phyloP scores from a whole-genome alignment of 2,329 filamentous ascomycete genomes.

The Curvularia sp. region DNA sequence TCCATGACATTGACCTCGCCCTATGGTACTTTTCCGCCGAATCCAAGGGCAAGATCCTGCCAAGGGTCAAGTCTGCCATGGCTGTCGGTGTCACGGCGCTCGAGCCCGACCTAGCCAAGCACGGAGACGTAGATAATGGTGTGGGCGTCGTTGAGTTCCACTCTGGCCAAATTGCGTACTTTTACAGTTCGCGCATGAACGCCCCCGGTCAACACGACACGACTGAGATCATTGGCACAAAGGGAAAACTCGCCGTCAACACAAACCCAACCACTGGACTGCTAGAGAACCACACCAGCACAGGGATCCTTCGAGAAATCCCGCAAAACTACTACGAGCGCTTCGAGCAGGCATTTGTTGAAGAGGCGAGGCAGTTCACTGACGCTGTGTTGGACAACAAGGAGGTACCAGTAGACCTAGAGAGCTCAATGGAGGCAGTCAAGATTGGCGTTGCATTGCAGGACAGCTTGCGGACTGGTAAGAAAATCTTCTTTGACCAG shows the following conservation, averaged over 20 bases:
- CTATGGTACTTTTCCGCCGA: conserved; percentile 65
- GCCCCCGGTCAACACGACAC: conserved; percentile 71
- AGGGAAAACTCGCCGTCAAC: conserved; percentile 69
- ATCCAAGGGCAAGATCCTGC: conserved; percentile 31
- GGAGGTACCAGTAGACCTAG: conserved; percentile 63
- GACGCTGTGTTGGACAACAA: conserved; percentile 64
- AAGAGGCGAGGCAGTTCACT: conserved; percentile 69
- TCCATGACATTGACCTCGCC: conserved; percentile 73
- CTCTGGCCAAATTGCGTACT: conserved; percentile 68
- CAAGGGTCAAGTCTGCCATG: conserved; percentile 59
- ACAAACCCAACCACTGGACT: conserved; percentile 63
- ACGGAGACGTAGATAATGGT: conserved; percentile 69
- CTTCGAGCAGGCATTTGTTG: conserved; percentile 69
- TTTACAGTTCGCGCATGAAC: conserved; percentile 72
- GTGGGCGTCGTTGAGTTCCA: conserved; percentile 72
- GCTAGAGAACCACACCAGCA: conserved; percentile 62
- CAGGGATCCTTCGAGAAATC: conserved; percentile 66
- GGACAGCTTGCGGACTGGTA: conserved; percentile 54
- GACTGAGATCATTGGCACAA: conserved; percentile 72
- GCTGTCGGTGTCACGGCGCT: conserved; percentile 67
- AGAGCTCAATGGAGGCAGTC: conserved; percentile 65
- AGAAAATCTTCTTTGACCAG: conserved; percentile 64
- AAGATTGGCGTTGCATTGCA: conserved; percentile 64
- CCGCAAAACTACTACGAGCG: conserved; percentile 68
- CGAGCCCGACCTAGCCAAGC: conserved; percentile 63